phyloP scores from a whole-genome alignment of 2,329 filamentous ascomycete genomes.

The Achaetomium macrosporum region DNA sequence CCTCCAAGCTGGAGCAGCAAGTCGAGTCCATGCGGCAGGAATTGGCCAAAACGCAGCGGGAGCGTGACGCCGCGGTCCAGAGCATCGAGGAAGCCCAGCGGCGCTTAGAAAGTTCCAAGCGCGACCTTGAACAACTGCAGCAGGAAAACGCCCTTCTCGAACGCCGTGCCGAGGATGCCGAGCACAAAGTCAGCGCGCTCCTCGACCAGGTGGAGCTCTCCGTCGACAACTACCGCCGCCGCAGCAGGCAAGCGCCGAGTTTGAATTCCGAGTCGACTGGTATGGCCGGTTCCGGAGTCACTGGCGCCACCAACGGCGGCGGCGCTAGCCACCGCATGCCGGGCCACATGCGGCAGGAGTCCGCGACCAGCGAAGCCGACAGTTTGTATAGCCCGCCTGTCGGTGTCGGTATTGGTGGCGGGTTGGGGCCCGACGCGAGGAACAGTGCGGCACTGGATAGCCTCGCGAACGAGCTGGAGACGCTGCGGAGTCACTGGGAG shows the following conservation, averaged over 20 bases:
- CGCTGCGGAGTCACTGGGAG: conserved; percentile 87
- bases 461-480: conserved; percentile 86
- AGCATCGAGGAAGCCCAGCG: conserved; percentile 48
- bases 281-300: background rate
- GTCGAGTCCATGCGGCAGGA: conserved; percentile 64
- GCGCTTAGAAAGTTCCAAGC: conserved; percentile 54
- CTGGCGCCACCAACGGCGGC: conserved; percentile 1
- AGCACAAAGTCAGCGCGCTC: conserved; percentile 86
- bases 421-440: conserved; percentile 44
- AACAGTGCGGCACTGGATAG: conserved; percentile 74
- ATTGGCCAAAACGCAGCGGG: conserved; percentile 56
- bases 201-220: conserved; percentile 92
- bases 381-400: conserved; percentile 56
- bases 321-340: conserved; percentile 13
- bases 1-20: conserved; percentile 64
- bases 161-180: conserved; percentile 78
- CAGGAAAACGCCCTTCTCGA: conserved; percentile 78
- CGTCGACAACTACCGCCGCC: conserved; percentile 89
- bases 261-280: conserved; percentile 32
- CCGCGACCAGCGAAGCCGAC: conserved; percentile 53
- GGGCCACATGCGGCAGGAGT: conserved; percentile 48
- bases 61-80: conserved; percentile 62
- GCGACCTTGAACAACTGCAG: conserved; percentile 74
- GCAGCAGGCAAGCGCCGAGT: conserved; percentile 52
- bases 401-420: conserved; percentile 26